Evolutionary conservation across 768 basidiomycete genomes (phyloP), one percentile per base, ranked within the genome.

Genomic region (Psilocybe cyanescens): DNA sequence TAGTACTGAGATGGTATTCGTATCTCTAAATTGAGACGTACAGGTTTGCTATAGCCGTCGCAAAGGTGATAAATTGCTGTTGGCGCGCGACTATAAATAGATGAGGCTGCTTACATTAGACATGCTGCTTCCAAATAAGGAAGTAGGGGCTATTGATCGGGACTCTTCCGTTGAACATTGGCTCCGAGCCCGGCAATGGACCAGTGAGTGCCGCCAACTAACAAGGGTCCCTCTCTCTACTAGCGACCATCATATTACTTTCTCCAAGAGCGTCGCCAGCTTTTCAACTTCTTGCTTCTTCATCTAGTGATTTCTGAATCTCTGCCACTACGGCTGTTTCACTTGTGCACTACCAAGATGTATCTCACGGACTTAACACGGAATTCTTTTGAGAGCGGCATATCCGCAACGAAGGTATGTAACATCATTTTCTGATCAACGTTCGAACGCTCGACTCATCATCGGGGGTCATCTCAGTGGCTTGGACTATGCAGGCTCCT

Each of bases 351-450:
- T 51, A n/a, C 33, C 51, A 51, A 59, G 51, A 91, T 92, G 90
- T 89, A 89, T 39, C 70, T 92, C 41, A 81, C 81, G 39, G 89
- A 85, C 59, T 74, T 93, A 48, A 90, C 91, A 14, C 79, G 88
- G 59, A 91, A 91, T 71, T 84, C 87, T 41, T 92, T 90, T 62
- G 87, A 91, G 67, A 85, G 82, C 68, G 90, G 91, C 6, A 73
- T 91, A 17, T 79, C 87, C 51, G 76, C 90, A 19, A 62, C 72
- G 14, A 90, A 90, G 79, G 91, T 90, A 50, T 24, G 29, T 49
- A 8, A 6, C 19, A 53, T 35, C 16, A 24, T 17, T 17, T 55
- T 35, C 35, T 29, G 12, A 14, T 6, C 33, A 31, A 35, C 17
- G 57, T 47, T 45, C 17, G 44, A 30, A 54, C 58, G 33, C 28